Percentiles rank a stretch among this genome's conserved stretches.
Evolutionary conservation across 345 rosid species (phyloP).

Genomic region (Gossypium turneri): DNA sequence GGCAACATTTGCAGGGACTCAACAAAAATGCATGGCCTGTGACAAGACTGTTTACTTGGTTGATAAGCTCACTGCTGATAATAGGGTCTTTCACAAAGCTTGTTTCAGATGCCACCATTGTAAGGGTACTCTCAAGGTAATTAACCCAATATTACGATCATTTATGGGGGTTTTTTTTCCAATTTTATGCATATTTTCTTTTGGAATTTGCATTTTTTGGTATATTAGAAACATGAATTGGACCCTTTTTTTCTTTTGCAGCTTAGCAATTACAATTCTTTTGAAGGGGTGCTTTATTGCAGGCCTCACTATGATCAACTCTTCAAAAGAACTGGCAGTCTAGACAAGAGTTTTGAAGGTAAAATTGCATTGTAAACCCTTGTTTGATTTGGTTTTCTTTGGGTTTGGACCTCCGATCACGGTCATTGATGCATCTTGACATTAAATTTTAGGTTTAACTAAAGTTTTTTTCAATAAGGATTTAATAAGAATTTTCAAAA

Average conservation of each 20-base stretch:
- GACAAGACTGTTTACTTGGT: constrained; percentile 61
- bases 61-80: constrained; percentile 50
- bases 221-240: neutral
- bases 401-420: too few species aligned
- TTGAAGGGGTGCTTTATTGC: constrained; percentile 68
- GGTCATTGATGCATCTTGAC: too few species aligned
- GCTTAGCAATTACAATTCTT: constrained; percentile 59
- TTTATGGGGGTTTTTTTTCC: too few species aligned
- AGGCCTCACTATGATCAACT: constrained; percentile 66
- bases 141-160: too few species aligned
- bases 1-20: constrained; percentile 49
- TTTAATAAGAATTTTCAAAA: too few species aligned
- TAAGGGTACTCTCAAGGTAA: constrained; percentile 57
- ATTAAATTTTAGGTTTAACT: too few species aligned
- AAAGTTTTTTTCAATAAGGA: too few species aligned
- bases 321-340: constrained; percentile 69
- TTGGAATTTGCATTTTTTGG: too few species aligned
- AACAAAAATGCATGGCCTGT: constrained; percentile 60
- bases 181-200: too few species aligned
- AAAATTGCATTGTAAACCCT: neutral
- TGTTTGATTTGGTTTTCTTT: neutral
- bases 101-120: constrained; percentile 74
- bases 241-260: constrained; percentile 21
- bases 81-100: constrained; percentile 49
- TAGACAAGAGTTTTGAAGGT: constrained; percentile 69